phyloP scores from a whole-genome alignment of 2,329 filamentous ascomycete species.

The Penicillium concentricum region DNA sequence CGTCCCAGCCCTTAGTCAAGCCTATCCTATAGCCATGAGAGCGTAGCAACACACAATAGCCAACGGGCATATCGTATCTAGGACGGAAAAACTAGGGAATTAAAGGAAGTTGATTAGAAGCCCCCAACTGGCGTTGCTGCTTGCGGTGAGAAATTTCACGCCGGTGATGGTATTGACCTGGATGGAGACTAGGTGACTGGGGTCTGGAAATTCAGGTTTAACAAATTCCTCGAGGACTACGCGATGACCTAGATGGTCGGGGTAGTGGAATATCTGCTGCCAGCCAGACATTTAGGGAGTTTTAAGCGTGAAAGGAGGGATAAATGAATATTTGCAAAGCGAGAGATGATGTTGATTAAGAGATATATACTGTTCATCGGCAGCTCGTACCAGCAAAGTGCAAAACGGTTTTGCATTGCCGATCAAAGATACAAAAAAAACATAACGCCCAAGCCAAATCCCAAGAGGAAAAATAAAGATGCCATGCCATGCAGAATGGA shows the following conservation, averaged over 20 bases:
- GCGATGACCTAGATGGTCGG: slow-evolving; percentile 16
- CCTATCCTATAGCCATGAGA: slow-evolving; percentile 19
- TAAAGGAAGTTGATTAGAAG: slow-evolving; percentile 7
- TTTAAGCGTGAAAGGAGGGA: too few species aligned
- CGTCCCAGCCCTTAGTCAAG: not conserved
- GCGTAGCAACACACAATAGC: slow-evolving; percentile 13
- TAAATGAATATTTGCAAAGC: too few species aligned
- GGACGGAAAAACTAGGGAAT: slow-evolving; percentile 5
- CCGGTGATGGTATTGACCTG: slow-evolving; percentile 18
- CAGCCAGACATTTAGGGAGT: too few species aligned
- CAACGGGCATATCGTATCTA: not conserved
- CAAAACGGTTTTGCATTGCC: too few species aligned
- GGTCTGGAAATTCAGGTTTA: slow-evolving; percentile 3
- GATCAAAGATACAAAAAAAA: too few species aligned
- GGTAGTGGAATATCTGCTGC: slow-evolving; percentile 15
- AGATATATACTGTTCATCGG: too few species aligned
- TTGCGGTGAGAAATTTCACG: slow-evolving; percentile 17
- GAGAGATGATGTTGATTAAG: too few species aligned
- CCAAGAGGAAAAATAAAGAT: too few species aligned
- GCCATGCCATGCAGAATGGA: too few species aligned
- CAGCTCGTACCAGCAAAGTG: too few species aligned
- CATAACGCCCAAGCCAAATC: too few species aligned
- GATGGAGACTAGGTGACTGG: not conserved
- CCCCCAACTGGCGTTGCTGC: slow-evolving; percentile 10
- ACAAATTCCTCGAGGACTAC: slow-evolving; percentile 18